A percentile compares a stretch with the other conserved stretches of the same genome.
Conservation (phyloP, 352 stramenopile species). For the Pythium biforme region DNA sequence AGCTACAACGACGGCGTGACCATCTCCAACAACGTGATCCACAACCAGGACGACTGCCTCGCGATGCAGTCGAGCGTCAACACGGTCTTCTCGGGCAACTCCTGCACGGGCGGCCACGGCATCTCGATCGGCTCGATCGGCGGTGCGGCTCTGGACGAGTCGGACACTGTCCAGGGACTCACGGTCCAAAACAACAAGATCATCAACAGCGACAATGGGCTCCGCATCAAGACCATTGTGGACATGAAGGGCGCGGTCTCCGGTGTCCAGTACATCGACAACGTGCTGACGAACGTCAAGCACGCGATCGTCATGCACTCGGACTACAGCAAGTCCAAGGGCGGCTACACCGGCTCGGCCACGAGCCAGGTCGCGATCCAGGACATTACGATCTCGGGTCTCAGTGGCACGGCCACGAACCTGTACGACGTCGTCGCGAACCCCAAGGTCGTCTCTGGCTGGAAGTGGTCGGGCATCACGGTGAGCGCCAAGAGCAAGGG, state of each 20-base stretch:
- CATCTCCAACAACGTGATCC: conserved; percentile 24
- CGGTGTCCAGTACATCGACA: conserved; percentile 29
- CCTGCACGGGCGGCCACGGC: conserved; percentile 19
- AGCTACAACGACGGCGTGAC: conserved; percentile 25
- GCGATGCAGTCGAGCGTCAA: conserved; percentile 19
- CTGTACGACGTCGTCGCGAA: conserved; percentile 19
- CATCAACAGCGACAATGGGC: conserved; percentile 31
- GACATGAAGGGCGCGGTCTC: conserved; percentile 23
- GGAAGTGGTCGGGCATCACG: conserved; percentile 18
- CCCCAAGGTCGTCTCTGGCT: conserved; percentile 18
- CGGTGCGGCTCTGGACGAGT: conserved; percentile 14
- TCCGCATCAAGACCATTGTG: conserved; percentile 41
- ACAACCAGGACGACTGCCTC: conserved; percentile 40
- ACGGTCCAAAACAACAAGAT: conserved; percentile 33
- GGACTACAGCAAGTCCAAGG: conserved; percentile 39
- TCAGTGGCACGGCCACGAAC: conserved; percentile 14
- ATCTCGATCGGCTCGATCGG: conserved; percentile 40
- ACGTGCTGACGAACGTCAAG: conserved; percentile 27
- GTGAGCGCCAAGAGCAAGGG: conserved; percentile 2
- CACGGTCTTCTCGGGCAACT: conserved; percentile 12
- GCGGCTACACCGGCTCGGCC: conserved; percentile 26
- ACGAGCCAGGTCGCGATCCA: conserved; percentile 1
- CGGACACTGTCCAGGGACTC: conserved; percentile 26
- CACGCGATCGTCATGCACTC: conserved; percentile 40
- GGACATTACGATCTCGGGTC: conserved; percentile 4